Evolutionary conservation across 2,329 filamentous ascomycete species (phyloP), one percentile per base, ranked within the genome.

Genomic region (Lasiodiplodia sp.): DNA sequence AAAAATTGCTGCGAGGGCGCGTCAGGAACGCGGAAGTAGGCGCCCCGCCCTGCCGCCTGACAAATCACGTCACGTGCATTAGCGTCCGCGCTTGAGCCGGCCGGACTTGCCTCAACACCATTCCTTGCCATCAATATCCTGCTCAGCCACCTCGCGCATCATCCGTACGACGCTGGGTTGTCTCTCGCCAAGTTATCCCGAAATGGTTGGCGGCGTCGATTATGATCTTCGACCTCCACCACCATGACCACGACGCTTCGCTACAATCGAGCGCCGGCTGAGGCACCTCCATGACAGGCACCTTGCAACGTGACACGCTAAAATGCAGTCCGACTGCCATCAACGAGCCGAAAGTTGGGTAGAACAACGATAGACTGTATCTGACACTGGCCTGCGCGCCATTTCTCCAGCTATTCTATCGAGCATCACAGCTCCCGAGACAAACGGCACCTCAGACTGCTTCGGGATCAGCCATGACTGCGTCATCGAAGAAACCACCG

Each of bases 21-120:
- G 44, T 64, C 28, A 64, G 47, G 60, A 52, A 64, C 60, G 60
- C 55, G 28, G 58, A 25, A 1, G n/a, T 12, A 25, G 51, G 60
- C 60, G 47, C 31, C 31, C 44, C 51, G 25, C n/a, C n/a, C n/a
- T n/a, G n/a, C n/a, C n/a, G n/a, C 28, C 44, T 64, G 60, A 64
- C 60, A 52, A 64, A 64, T 12, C 60, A 31, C 11, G 28, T 52
- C 44, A 62, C 57, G 57, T 62, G 60, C n/a, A 23, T 21, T 38
- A 58, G 28, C 40, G 25, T 2, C 23, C 40, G 58, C 40, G 47
- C 18, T 34, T 8, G n/a, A 11, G 25, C 14, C 37, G 14, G n/a
- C 21, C 21, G 37, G 5, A 12, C 57, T 31, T 47, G 18, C 44
- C 14, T 14, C 60, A 64, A 64, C 60, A 64, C 60, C 60, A 52